Percentiles rank a stretch among this genome's conserved stretches.
phyloP scores from a whole-genome alignment of 2,329 filamentous ascomycete genomes.

The Fusarium pseudonygamai region DNA sequence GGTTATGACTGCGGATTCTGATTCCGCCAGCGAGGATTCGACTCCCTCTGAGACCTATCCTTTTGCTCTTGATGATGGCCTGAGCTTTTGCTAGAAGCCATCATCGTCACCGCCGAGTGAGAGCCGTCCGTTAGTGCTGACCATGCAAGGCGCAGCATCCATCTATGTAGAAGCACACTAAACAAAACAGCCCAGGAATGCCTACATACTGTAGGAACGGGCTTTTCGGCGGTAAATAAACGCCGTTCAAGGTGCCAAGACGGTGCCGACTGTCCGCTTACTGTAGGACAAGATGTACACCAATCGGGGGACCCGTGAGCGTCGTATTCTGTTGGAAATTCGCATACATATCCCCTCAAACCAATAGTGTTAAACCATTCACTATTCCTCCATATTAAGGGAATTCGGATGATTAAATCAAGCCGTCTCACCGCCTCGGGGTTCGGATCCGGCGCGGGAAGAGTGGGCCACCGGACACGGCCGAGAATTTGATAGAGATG shows the following conservation, averaged over 20 bases:
- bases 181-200: background rate
- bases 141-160: background rate
- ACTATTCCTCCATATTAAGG: background rate
- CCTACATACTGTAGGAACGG: background rate
- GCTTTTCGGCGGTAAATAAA: background rate
- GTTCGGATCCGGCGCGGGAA: background rate
- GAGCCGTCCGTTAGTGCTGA: background rate
- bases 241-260: conserved; percentile 2
- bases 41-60: background rate
- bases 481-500: background rate
- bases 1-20: background rate
- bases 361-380: background rate
- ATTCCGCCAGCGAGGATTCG: background rate
- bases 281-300: background rate
- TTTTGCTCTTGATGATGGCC: background rate
- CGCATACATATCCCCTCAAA: background rate
- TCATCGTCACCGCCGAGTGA: background rate
- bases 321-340: background rate
- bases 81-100: background rate
- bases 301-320: background rate
- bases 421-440: conserved; percentile 1
- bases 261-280: background rate
- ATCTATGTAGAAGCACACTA: background rate
- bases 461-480: background rate
- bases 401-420: conserved; percentile 3